These are phyloP conservation scores for Aulographum hederae DNA, from an alignment of 2,329 filamentous ascomycete genomes.

Conservation along the genomic window DNA sequence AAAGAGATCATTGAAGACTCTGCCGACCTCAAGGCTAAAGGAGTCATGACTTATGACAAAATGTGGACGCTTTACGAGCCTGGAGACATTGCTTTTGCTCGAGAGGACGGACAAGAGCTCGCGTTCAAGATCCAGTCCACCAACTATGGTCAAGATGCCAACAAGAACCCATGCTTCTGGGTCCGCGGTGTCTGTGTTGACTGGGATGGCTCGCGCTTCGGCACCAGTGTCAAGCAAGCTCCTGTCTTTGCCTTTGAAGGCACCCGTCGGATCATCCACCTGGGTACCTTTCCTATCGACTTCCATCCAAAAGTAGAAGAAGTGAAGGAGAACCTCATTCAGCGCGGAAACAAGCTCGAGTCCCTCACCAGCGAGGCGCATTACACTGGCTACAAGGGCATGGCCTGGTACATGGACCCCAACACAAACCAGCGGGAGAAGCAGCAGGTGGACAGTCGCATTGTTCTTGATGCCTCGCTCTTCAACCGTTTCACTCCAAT, in stretches of 20 bases:
- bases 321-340: constrained; percentile 21
- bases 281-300: constrained; percentile 25
- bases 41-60: constrained; percentile 16
- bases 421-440: constrained; percentile 20
- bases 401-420: constrained; percentile 16
- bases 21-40: constrained; percentile 12
- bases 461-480: constrained; percentile 27
- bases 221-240: constrained; percentile 8
- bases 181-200: constrained; percentile 14
- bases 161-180: constrained; percentile 10
- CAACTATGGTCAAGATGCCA: constrained; percentile 2
- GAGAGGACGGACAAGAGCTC: constrained; percentile 15
- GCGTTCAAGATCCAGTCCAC: constrained; percentile 10
- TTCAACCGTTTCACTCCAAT: constrained; percentile 32
- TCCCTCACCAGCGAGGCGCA: constrained; percentile 14
- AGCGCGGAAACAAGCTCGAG: constrained; percentile 24
- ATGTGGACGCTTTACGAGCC: constrained; percentile 18
- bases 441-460: constrained; percentile 23
- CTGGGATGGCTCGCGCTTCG: constrained; percentile 19
- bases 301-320: constrained; percentile 22
- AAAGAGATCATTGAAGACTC: constrained; percentile 21
- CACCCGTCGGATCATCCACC: constrained; percentile 22
- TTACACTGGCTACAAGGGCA: constrained; percentile 31
- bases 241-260: constrained; percentile 17
- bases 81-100: constrained; percentile 13